Base-by-base conservation (phyloP, 495 filamentous ascomycete genomes). In the Sphaerosporella brunnea region DNA sequence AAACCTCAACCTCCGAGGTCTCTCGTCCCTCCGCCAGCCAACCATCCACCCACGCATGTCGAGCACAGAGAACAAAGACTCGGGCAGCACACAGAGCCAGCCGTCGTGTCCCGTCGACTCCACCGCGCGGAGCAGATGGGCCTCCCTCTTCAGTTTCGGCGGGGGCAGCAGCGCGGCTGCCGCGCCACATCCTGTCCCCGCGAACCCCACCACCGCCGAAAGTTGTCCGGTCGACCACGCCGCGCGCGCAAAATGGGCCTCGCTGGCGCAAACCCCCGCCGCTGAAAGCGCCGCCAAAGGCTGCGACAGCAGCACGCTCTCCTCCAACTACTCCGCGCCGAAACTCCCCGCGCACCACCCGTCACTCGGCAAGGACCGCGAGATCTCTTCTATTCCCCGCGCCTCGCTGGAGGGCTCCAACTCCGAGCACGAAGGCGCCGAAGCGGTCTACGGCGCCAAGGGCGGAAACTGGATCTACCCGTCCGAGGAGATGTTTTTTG, bases 391-490 rank as follows among this genome's bases (percentile, higher is more conserved):
- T 34, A 93, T 93, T 58, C 86, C 87, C 10, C 80, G 84, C 47
- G 62, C 67, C 26, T 53, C 64, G 9, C 53, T 51, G 16, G 53
- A 60, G 34, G 56, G 64, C 2, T 50, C 58, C 10, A 63, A 56
- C 43, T 63, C 60, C 46, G 52, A 62, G 54, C 24, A 68, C 55
- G 8, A 54, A 56, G 44, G 61, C 63, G 34, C 48, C 62, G 7
- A 43, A 57, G 61, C 41, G 42, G 56, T 58, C 51, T 53, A 23
- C 60, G 62, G 34, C 23, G 32, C 16, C 0, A 34, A 66, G 15
- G 69, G 69, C 2, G 85, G 86, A 13, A 88, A 93, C 61, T 97
- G 92, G 90, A 78, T 97, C 39, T 97, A 97, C 65, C 90, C 90
- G 0, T 92, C 83, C 0, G 92, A 97, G 59, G 73, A 79, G 49